A percentile compares a stretch with the other conserved stretches of the same genome.
Conservation (phyloP, 305 asterid species). For the Solanum hybrid region DNA sequence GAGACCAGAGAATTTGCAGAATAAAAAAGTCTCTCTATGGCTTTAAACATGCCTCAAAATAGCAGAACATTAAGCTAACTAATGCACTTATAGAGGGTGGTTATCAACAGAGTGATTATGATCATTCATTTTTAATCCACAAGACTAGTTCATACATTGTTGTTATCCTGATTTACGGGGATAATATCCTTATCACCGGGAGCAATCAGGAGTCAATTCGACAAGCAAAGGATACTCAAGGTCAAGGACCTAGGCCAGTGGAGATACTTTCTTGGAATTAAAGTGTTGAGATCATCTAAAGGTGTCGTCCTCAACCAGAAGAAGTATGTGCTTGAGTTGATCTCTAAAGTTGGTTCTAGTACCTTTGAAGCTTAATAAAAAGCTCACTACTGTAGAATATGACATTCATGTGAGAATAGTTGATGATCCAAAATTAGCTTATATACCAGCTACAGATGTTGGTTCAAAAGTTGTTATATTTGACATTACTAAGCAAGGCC, state of each 20-base stretch:
- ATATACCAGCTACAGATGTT: not conserved
- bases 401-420: not conserved
- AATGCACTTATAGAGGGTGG: not conserved
- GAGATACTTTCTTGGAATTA: not conserved
- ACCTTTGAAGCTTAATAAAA: not conserved
- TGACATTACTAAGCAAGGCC: not conserved
- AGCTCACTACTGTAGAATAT: too few species aligned
- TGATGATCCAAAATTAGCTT: not conserved
- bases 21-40: not conserved
- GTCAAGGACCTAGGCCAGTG: not conserved
- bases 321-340: not conserved
- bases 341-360: not conserved
- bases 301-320: not conserved
- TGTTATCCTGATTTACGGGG: not conserved
- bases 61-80: not conserved
- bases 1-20: not conserved
- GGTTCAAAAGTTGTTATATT: not conserved
- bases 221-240: not conserved
- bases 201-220: not conserved
- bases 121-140: not conserved
- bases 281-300: not conserved
- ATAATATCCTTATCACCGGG: not conserved
- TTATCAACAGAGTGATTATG: not conserved
- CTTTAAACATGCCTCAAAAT: not conserved
- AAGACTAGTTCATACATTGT: not conserved